Percentiles rank a stretch among this genome's conserved stretches.
Conservation (phyloP, 345 rosid genomes). For the Pistacia vera region DNA sequence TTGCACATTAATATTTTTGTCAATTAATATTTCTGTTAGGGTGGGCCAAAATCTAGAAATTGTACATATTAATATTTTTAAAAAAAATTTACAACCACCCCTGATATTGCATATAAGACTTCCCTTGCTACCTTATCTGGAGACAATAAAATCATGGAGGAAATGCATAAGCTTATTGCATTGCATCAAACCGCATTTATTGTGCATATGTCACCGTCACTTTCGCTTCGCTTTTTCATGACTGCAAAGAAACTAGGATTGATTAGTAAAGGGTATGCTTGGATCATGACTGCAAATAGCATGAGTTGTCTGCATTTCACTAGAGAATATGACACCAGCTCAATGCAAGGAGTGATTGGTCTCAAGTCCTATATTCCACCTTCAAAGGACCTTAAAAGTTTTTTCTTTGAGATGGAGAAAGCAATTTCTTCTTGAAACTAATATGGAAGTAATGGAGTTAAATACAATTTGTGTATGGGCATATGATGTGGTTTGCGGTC, state of each 20-base stretch:
- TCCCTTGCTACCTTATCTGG: neutral
- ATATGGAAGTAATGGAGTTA: neutral
- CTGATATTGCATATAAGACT: too few relatives aligned
- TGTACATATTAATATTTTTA: too few relatives aligned
- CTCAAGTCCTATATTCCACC: neutral
- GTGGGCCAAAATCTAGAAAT: too few relatives aligned
- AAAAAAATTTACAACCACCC: too few relatives aligned
- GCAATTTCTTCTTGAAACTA: neutral
- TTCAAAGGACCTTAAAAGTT: neutral
- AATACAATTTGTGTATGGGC: neutral
- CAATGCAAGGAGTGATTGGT: neutral
- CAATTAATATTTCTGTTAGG: too few relatives aligned
- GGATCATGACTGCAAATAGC: neutral
- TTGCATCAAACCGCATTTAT: conserved; percentile 17
- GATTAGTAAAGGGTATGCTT: conserved; percentile 23
- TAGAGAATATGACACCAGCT: neutral
- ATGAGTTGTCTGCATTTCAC: neutral
- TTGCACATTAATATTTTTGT: too few relatives aligned
- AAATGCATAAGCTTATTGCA: conserved; percentile 5
- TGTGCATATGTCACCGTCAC: conserved; percentile 26
- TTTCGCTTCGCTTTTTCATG: conserved; percentile 19
- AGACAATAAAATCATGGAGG: conserved; percentile 12
- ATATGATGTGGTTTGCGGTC: too few relatives aligned
- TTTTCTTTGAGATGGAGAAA: neutral
- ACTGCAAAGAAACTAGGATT: conserved; percentile 20